Percentiles rank a stretch among this genome's conserved stretches.
These are phyloP conservation scores for Juglanconis juglandina DNA, from an alignment of 2,329 filamentous ascomycete species.

Conservation along the genomic window DNA sequence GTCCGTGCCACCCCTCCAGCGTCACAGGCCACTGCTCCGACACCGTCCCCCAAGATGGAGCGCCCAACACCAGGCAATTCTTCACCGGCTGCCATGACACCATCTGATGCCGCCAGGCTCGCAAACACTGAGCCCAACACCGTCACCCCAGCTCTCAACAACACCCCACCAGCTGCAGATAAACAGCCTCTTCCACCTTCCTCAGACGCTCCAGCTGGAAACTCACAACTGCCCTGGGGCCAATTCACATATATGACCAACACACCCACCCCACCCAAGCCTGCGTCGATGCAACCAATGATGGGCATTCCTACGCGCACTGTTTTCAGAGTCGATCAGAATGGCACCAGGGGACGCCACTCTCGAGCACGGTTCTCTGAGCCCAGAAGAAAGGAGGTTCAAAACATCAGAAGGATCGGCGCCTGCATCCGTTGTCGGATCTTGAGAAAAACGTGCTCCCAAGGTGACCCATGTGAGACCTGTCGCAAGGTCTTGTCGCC, in stretches of 20 bases:
- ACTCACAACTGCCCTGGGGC: conserved; percentile 45
- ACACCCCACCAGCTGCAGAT: not conserved
- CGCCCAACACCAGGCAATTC: not conserved
- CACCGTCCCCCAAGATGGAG: conserved; percentile 1
- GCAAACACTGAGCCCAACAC: conserved; percentile 5
- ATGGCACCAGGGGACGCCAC: conserved; percentile 47
- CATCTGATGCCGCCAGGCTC: conserved; percentile 21
- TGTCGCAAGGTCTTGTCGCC: conserved; percentile 62
- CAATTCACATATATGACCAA: conserved; percentile 49
- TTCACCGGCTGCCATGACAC: conserved; percentile 1
- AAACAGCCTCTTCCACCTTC: not conserved
- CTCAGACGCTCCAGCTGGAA: not conserved
- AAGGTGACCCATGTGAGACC: conserved; percentile 59
- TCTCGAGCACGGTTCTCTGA: conserved; percentile 56
- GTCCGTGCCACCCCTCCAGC: conserved; percentile 19
- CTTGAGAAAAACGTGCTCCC: conserved; percentile 64
- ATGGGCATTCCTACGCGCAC: conserved; percentile 14
- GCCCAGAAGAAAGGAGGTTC: conserved; percentile 59
- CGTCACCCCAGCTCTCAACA: not conserved
- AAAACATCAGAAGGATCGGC: conserved; percentile 61
- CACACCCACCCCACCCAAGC: conserved; percentile 11
- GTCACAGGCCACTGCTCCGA: not conserved
- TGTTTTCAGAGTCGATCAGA: conserved; percentile 53
- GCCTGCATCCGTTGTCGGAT: conserved; percentile 66
- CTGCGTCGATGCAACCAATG: conserved; percentile 4